phyloP scores from a whole-genome alignment of 148 eudicot genomes.

The Camellia granthamiana region DNA sequence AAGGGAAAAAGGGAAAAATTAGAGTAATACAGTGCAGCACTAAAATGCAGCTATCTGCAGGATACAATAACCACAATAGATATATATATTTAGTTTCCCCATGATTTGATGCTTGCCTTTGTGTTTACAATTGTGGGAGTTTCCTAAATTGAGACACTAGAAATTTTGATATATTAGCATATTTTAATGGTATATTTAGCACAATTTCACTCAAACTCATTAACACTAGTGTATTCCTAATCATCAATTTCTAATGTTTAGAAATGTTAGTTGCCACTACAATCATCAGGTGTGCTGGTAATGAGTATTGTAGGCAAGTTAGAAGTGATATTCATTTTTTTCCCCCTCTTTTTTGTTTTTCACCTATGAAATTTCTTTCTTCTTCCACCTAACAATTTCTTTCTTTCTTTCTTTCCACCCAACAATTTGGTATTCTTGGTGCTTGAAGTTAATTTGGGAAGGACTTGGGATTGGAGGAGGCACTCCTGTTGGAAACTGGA shows the following conservation, averaged over 20 bases:
- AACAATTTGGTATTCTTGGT: conserved; percentile 12
- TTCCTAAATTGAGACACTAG: neutral
- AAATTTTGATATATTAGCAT: neutral
- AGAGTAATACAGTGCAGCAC: neutral
- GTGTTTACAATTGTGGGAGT: neutral
- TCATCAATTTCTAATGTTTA: neutral
- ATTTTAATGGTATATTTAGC: neutral
- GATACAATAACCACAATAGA: neutral
- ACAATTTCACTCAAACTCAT: neutral
- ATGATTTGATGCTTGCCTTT: neutral
- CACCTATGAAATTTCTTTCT: neutral
- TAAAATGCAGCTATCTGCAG: neutral
- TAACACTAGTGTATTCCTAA: neutral
- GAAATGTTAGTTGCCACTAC: neutral
- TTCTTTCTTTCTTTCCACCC: neutral
- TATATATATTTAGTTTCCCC: neutral
- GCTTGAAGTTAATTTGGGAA: conserved; percentile 63
- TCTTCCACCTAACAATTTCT: neutral
- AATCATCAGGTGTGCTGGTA: neutral
- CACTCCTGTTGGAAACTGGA: conserved; percentile 60
- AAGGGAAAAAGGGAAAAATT: neutral
- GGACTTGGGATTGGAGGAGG: conserved; percentile 80
- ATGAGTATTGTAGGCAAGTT: neutral
- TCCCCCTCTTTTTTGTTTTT: neutral
- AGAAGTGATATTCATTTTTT: neutral